Conservation (phyloP, 345 rosid species). For the Syzygium oleosum region DNA sequence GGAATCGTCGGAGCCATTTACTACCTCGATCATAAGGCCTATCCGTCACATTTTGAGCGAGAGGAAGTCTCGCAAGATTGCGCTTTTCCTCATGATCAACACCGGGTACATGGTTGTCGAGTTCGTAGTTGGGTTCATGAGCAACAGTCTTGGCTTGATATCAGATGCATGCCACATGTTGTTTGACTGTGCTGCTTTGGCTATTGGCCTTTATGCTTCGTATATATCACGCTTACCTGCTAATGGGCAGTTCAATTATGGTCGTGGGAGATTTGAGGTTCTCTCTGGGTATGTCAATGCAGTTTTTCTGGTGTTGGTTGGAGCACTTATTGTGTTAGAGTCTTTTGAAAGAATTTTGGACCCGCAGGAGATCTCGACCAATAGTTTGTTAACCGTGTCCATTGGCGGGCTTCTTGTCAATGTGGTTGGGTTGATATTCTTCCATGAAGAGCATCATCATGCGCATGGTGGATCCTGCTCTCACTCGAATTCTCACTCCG, state of each 20-base stretch:
- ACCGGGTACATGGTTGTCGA: conserved; percentile 89
- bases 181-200: conserved; percentile 99
- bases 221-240: conserved; percentile 90
- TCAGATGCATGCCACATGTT: conserved; percentile 97
- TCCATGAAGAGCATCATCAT: conserved; percentile 98
- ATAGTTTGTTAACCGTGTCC: conserved; percentile 73
- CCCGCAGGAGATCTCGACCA: conserved; percentile 90
- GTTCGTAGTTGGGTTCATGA: conserved; percentile 89
- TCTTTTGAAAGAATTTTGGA: conserved; percentile 94
- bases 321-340: conserved; percentile 85
- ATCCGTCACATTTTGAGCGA: conserved; percentile 81
- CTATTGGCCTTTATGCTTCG: conserved; percentile 87
- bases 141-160: conserved; percentile 94
- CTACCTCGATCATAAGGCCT: conserved; percentile 55
- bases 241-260: conserved; percentile 84
- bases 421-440: conserved; percentile 80
- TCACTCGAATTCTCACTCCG: conserved; percentile 48
- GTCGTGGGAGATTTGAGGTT: conserved; percentile 94
- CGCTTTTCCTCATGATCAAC: conserved; percentile 81
- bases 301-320: conserved; percentile 81
- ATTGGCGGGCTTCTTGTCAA: conserved; percentile 90
- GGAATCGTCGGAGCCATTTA: conserved; percentile 54
- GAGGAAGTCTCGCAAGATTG: conserved; percentile 93
- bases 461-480: conserved; percentile 93
- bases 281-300: conserved; percentile 93